Base-by-base conservation (phyloP, 139 green algal genomes). In the Chlorella sp. region DNA sequence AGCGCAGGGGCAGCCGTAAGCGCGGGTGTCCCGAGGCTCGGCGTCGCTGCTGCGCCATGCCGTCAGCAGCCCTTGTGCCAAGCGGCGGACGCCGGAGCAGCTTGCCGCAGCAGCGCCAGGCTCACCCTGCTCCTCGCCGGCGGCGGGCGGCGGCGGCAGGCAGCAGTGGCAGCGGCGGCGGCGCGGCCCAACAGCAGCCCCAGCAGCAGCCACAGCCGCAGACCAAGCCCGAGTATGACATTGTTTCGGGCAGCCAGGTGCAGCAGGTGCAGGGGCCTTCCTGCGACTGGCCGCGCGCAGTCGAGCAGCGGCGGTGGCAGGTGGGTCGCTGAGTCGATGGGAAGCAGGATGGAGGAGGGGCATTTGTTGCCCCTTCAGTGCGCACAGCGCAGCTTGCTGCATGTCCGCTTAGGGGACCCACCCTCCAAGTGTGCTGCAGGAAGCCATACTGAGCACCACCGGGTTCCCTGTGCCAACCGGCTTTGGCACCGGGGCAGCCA, bases 401-500 rank as follows among this genome's bases (percentile, higher is more conserved):
- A n/a, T n/a, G n/a, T n/a, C n/a, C n/a, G n/a, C n/a, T n/a, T n/a
- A n/a, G n/a, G n/a, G n/a, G n/a, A n/a, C n/a, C n/a, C n/a, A n/a
- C n/a, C n/a, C n/a, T 51, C 44, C 9, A 9, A 11, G 30, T 41
- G 30, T 2, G 64, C 65, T 56, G 32, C 76, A 82, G 76, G 76
- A 82, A 2, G 41, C 76, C 3, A 38, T 65, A 3, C 78, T 74
- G 28, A 30, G 75, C 17, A 67, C 82, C 41, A 87, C 82, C 12
- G 82, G 82, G 18, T 87, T 87, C 62, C 82, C 82, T 25, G 72
- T 87, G 21, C 82, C 82, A 0, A 25, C 74, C 2, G 71, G 72
- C 41, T 87, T 82, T 30, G 72, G 44, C 38, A 28, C 38, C 39
- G 44, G 39, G 41, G 6, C 36, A 23, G 9, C 39, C 70, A 36